These are phyloP conservation scores for Taiwanofungus camphoratus DNA, from an alignment of 1,284 basidiomycete species.

Conservation along the genomic window DNA sequence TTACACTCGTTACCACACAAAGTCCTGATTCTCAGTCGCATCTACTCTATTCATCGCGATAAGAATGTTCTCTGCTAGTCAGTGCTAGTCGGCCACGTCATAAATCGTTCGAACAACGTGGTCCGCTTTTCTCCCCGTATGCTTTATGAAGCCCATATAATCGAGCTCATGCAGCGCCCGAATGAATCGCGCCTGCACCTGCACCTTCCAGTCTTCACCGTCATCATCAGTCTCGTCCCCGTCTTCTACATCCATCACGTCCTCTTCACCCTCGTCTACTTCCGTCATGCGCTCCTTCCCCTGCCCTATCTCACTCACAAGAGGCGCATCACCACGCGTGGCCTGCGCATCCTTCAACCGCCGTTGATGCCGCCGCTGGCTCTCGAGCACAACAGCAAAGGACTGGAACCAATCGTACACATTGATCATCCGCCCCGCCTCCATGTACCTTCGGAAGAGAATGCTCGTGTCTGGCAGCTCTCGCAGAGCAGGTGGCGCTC, in stretches of 20 bases:
- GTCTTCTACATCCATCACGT: constrained; percentile 18
- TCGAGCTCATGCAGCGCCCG: constrained; percentile 75
- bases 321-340: neutral
- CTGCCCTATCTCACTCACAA: constrained; percentile 4
- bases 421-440: constrained; percentile 74
- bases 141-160: constrained; percentile 71
- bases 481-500: constrained; percentile 30
- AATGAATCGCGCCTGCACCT: constrained; percentile 72
- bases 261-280: constrained; percentile 15
- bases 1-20: constrained; percentile 25
- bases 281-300: constrained; percentile 12
- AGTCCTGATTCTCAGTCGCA: too few relatives aligned
- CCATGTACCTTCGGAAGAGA: constrained; percentile 67
- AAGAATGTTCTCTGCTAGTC: too few relatives aligned
- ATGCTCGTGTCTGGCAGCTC: constrained; percentile 66
- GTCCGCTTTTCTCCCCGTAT: constrained; percentile 70
- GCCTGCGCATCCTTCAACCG: neutral
- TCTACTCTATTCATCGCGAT: too few relatives aligned
- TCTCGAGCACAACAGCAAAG: constrained; percentile 57
- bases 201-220: constrained; percentile 45
- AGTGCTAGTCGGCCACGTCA: constrained; percentile 44
- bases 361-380: constrained; percentile 34
- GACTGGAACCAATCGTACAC: constrained; percentile 78
- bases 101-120: constrained; percentile 67
- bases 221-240: constrained; percentile 29